Evolutionary conservation across 352 stramenopile genomes (phyloP).

Genomic region (Aphanomyces cochlioides): DNA sequence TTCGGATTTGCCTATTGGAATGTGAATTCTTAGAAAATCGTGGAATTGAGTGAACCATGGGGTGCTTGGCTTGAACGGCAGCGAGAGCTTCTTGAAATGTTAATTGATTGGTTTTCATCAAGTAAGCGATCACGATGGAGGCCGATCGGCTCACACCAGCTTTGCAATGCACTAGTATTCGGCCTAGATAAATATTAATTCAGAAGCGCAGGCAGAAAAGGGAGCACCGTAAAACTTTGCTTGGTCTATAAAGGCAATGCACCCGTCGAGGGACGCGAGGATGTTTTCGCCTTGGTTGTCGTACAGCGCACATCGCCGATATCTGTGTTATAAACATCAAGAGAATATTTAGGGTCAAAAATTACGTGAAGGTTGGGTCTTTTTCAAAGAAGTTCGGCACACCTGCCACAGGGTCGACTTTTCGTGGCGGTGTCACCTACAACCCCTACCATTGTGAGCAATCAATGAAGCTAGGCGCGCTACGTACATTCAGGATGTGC

Average conservation of each 20-base stretch:
- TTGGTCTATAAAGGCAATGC: conserved; percentile 87
- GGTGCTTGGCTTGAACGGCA: conserved; percentile 50
- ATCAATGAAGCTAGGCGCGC: neutral
- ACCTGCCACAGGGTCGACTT: conserved; percentile 72
- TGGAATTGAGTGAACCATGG: conserved; percentile 37
- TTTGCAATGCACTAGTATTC: conserved; percentile 90
- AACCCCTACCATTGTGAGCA: conserved; percentile 5
- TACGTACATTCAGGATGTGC: conserved; percentile 73
- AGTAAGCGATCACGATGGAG: conserved; percentile 87
- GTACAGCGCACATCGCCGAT: conserved; percentile 81
- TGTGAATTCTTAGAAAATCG: no score
- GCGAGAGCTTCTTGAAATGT: conserved; percentile 59
- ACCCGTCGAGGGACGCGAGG: conserved; percentile 68
- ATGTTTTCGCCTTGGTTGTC: conserved; percentile 91
- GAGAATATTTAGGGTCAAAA: neutral
- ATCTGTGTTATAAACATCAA: conserved; percentile 35
- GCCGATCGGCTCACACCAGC: conserved; percentile 87
- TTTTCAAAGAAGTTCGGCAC: conserved; percentile 92
- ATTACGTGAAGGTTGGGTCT: conserved; percentile 59
- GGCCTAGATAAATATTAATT: conserved; percentile 37
- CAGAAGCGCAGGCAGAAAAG: neutral
- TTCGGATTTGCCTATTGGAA: conserved; percentile 56
- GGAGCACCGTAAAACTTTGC: conserved; percentile 84
- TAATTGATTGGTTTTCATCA: conserved; percentile 82
- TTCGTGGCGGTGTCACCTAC: conserved; percentile 75